Evolutionary conservation across 306 rosid genomes (phyloP), one percentile per base, ranked within the genome.

Genomic region (Prunus mira): DNA sequence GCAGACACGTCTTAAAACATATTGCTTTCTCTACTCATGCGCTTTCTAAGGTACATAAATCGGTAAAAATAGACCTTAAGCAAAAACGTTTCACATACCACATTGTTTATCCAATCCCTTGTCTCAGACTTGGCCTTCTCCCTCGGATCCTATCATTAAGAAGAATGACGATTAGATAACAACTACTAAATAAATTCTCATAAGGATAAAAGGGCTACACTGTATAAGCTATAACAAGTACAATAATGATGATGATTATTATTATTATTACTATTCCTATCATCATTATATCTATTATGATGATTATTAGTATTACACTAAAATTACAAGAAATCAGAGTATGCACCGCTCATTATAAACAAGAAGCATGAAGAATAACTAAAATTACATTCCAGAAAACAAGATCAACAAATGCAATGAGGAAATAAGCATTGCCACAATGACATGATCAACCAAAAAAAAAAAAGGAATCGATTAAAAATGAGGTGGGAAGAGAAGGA

Each of bases 121-220:
- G 99, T 89, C 89, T 95, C 99, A 38, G 97, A 83, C 78, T 92
- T 95, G 67, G 97, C 99, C 84, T 90, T 95, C 92, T 95, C 99
- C 85, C 77, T 92, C 11, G 99, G 99, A 83, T 95, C 99, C 99
- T 95, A 55, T 67, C 56, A 72, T 60, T 0, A 79, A 80, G 78
- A 87, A 58, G 14, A 67, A 34, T 65, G 17, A 50, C 43, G 3
- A 58, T 34, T 58, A 63, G 25, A 27, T 27, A 66, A 12, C 43
- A 55, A 11, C 3, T 4, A 15, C 11, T 32, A 19, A 55, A 38
- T 12, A 27, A 28, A 47, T 60, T 56, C 4, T 15, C 55, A 41
- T 9, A 24, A 12, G n/a, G 8, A 65, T 14, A 32, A 9, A 9
- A 67, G 69, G 38, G 34, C 4, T 65, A 66, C 9, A 43, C 24